phyloP scores from a whole-genome alignment of 768 basidiomycete genomes.

The Glaciozyma martinii region DNA sequence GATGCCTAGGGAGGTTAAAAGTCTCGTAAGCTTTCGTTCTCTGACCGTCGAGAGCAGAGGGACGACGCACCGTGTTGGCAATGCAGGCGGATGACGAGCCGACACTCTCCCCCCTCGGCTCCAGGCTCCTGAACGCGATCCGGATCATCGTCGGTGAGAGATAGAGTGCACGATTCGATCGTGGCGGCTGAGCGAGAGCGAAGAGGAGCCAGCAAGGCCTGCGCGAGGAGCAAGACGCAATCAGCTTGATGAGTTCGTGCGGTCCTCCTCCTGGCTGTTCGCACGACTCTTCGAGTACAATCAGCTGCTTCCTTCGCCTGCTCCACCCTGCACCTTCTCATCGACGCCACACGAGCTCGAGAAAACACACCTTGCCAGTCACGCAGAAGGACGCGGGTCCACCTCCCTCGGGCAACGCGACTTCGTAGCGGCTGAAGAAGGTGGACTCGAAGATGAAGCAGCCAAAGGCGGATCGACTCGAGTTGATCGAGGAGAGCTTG shows the following conservation, averaged over 20 bases:
- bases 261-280: background rate
- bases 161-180: slow-evolving; percentile 14
- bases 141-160: slow-evolving; percentile 8
- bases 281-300: background rate
- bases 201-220: slow-evolving; percentile 21
- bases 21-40: background rate
- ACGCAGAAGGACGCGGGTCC: slow-evolving; percentile 12
- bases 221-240: background rate
- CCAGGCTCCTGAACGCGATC: background rate
- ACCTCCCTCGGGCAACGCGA: background rate
- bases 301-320: too few species aligned
- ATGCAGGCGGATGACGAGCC: slow-evolving; percentile 16
- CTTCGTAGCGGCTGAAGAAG: slow-evolving; percentile 19
- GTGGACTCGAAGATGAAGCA: slow-evolving; percentile 15
- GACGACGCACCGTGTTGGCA: slow-evolving; percentile 24
- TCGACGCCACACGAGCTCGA: background rate
- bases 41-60: background rate
- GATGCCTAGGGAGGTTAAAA: slow-evolving; percentile 7
- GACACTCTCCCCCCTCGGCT: slow-evolving; percentile 14
- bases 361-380: slow-evolving; percentile 5
- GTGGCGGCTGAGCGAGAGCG: slow-evolving; percentile 9
- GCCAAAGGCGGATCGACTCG: slow-evolving; percentile 21
- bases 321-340: too few species aligned
- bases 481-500: slow-evolving; percentile 24
- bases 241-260: background rate